Conservation (phyloP, 306 rosid species). For the Inga laurina region DNA sequence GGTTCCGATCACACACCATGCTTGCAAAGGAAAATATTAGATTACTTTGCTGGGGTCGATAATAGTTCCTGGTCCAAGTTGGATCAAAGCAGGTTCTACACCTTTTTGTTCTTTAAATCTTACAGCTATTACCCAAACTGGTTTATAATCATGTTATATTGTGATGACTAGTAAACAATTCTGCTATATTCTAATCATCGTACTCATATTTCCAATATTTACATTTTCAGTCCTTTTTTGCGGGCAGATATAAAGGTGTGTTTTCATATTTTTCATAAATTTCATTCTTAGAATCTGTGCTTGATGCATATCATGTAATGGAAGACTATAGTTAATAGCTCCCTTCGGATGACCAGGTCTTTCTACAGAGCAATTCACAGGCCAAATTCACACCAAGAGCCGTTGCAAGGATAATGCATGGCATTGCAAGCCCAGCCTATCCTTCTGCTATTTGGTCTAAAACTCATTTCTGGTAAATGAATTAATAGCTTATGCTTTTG, state of each 20-base stretch:
- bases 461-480: slow-evolving; percentile 87
- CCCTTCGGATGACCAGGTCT: slow-evolving; percentile 64
- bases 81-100: slow-evolving; percentile 72
- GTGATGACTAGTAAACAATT: slow-evolving; percentile 20
- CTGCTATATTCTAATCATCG: slow-evolving; percentile 18
- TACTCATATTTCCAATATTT: slow-evolving; percentile 42
- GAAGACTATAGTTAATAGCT: slow-evolving; percentile 11
- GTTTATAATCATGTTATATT: slow-evolving; percentile 13
- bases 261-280: not conserved
- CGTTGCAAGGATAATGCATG: slow-evolving; percentile 91
- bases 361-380: slow-evolving; percentile 81
- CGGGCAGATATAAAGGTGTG: slow-evolving; percentile 91
- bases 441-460: slow-evolving; percentile 78
- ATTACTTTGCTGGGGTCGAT: slow-evolving; percentile 70
- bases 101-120: slow-evolving; percentile 14
- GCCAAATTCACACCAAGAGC: slow-evolving; percentile 92
- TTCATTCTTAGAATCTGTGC: slow-evolving; percentile 27
- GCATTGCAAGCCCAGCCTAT: slow-evolving; percentile 93
- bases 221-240: slow-evolving; percentile 81
- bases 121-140: not conserved
- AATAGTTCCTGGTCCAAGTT: slow-evolving; percentile 51
- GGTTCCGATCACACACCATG: slow-evolving; percentile 72
- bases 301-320: slow-evolving; percentile 26
- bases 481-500: not conserved
- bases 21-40: slow-evolving; percentile 70